Evolutionary conservation across 148 eudicot species (phyloP).

Genomic region (Cornus suecica): DNA sequence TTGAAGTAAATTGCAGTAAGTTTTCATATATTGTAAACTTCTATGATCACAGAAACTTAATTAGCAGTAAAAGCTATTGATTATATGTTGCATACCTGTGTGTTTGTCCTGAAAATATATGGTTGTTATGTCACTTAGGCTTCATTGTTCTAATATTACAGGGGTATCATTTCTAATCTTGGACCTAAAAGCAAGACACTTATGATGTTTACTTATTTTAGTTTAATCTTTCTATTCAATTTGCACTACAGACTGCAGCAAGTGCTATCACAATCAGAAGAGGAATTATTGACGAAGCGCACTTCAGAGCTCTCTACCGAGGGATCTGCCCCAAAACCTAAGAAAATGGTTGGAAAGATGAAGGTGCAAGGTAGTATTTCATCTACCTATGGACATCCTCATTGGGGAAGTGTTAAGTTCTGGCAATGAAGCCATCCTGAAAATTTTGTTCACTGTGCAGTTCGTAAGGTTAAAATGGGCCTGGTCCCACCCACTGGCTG

Average conservation of each 20-base stretch:
- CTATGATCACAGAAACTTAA: no score
- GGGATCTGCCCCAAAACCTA: slow-evolving; percentile 67
- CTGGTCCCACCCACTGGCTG: slow-evolving; percentile 87
- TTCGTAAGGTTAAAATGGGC: slow-evolving; percentile 83
- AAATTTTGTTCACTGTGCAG: slow-evolving; percentile 41
- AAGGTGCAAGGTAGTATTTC: slow-evolving; percentile 78
- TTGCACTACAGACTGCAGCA: slow-evolving; percentile 56
- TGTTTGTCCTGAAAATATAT: neutral
- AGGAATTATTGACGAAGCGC: slow-evolving; percentile 62
- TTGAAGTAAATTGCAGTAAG: no score
- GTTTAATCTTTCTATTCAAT: neutral
- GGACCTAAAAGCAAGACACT: neutral
- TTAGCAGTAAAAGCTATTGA: no score
- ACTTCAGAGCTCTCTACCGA: slow-evolving; percentile 54
- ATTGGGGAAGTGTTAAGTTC: neutral
- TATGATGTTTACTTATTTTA: neutral
- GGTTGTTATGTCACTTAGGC: neutral
- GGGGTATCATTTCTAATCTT: neutral
- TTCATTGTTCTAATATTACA: neutral
- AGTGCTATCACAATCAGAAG: slow-evolving; percentile 74
- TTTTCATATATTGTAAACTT: no score
- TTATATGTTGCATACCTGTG: neutral
- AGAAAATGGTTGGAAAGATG: slow-evolving; percentile 87
- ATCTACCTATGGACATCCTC: neutral
- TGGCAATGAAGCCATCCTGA: slow-evolving; percentile 5